phyloP scores from a whole-genome alignment of 768 basidiomycete genomes.

The Agrocybe pediades region DNA sequence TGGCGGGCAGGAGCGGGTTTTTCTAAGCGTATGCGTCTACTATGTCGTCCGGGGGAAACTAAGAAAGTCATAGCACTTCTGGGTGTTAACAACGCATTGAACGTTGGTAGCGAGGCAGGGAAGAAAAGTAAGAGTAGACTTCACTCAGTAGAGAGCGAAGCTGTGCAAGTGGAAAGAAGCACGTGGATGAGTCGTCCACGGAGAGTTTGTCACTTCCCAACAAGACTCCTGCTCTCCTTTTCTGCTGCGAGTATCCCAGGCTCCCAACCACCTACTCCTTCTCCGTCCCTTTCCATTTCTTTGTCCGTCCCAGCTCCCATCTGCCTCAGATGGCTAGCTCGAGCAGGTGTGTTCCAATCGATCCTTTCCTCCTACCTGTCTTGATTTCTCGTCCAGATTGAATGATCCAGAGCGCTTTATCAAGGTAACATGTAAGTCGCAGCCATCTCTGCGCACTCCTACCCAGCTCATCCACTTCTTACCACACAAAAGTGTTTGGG shows the following conservation, averaged over 20 bases:
- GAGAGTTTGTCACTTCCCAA: conserved; percentile 8
- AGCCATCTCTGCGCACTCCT: neutral
- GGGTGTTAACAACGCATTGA: no score
- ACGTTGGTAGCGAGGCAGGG: neutral
- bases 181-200: conserved; percentile 10
- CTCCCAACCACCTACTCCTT: neutral
- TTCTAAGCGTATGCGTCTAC: neutral
- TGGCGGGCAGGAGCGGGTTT: neutral
- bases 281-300: neutral
- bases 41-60: neutral
- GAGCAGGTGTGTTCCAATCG: conserved; percentile 30
- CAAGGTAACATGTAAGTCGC: conserved; percentile 49
- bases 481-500: conserved; percentile 59
- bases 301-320: neutral
- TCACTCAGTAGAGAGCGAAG: neutral
- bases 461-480: conserved; percentile 1
- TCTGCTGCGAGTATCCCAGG: neutral
- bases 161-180: conserved; percentile 5
- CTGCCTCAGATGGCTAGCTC: conserved; percentile 27
- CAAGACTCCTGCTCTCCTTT: neutral
- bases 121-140: no score
- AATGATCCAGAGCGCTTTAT: conserved; percentile 50
- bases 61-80: no score
- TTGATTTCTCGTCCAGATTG: conserved; percentile 30
- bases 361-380: conserved; percentile 6